Percentiles rank a stretch among this genome's conserved stretches.
phyloP scores from a whole-genome alignment of 176 grass and related monocot species.

The Poa annua region DNA sequence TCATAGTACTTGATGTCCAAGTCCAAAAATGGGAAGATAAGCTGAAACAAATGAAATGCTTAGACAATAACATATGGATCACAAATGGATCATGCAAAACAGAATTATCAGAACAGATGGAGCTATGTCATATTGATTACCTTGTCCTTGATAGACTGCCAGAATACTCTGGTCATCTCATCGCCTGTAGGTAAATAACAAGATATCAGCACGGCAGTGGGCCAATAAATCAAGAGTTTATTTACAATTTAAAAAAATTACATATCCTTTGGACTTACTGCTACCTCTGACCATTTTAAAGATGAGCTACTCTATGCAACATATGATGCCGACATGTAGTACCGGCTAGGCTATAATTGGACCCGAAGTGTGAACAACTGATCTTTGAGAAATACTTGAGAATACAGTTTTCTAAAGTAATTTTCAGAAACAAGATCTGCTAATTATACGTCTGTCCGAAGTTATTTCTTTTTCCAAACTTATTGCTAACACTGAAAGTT shows the following conservation, averaged over 20 bases:
- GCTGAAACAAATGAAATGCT: conserved; percentile 51
- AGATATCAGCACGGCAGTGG: not conserved
- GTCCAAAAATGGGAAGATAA: conserved; percentile 91
- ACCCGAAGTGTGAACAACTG: not conserved
- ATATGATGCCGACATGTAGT: not conserved
- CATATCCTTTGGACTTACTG: not conserved
- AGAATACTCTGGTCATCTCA: conserved; percentile 97
- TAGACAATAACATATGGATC: not conserved
- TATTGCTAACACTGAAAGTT: not conserved
- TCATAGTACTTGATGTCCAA: conserved; percentile 98
- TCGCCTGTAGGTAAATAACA: conserved; percentile 59
- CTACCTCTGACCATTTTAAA: not conserved
- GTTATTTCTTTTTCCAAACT: not conserved
- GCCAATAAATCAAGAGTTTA: conserved; percentile 21
- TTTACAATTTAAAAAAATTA: not conserved
- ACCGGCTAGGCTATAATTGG: not conserved
- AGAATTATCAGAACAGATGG: not conserved
- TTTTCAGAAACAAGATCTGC: not conserved
- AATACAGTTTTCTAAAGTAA: not conserved
- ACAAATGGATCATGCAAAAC: not conserved
- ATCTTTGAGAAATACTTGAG: not conserved
- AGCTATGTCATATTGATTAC: conserved; percentile 41
- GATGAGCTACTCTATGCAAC: not conserved
- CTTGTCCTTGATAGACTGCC: conserved; percentile 97
- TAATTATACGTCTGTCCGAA: not conserved